Base-by-base conservation (phyloP, 2,329 filamentous ascomycete species). In the Camillea tinctor region DNA sequence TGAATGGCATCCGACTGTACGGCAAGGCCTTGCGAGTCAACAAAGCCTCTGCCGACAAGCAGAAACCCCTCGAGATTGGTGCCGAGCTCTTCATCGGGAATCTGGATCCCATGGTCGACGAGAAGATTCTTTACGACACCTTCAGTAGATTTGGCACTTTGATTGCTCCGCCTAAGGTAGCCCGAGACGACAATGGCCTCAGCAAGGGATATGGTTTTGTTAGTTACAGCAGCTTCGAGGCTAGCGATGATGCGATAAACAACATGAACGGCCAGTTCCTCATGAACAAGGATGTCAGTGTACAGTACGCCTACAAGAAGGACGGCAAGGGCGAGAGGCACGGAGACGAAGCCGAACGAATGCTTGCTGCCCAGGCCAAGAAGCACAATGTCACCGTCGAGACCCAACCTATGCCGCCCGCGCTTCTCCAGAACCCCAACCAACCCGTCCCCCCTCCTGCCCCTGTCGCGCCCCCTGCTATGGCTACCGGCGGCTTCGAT, bases 261-360 rank as follows among this genome's bases (percentile, higher is more conserved):
- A 95, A 94, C 74, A 93, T 99, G 90, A 91, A 97, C 74, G 92
- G 92, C 55, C 93, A 98, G 79, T 98, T 95, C 76, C 86, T 99
- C 62, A 93, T 96, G 82, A 97, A 95, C 81, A 97, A 97, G 79
- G 91, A 97, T 76, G 90, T 98, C 69, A 91, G 90, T 2, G 95
- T 99, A 51, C 94, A 98, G 77, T 99, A 98, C 76, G 95, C 95
- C 48, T 98, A 97, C 84, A 99, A 99, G 83, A 98, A 98, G 78
- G 95, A 99, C 72, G 95, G 95, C 68, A 97, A 97, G 79, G 94
- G 94, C 69, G 94, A 98, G 79, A 84, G 95, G 60, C 95, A 99
- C 73, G 95, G 95, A 69, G 95, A 99, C 74, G 86, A 93, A 69
- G 95, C 95, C 26, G 95, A 99, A 78, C 84, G 95, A 71, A 90